Base-by-base conservation (phyloP, 768 basidiomycete species). In the Boletus huronensis region DNA sequence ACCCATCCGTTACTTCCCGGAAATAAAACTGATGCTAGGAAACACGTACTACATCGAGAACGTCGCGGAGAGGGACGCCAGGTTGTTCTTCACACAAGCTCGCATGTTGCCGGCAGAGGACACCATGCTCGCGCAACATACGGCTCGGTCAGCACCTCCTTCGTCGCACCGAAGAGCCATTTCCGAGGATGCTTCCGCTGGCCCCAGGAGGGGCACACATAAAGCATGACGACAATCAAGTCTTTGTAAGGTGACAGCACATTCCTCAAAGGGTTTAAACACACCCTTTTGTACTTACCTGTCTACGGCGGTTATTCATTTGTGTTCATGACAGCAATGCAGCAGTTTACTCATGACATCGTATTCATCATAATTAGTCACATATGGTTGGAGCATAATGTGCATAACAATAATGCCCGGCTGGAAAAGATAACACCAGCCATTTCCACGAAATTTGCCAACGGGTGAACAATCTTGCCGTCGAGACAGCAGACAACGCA, bases 31-130 rank as follows among this genome's bases (percentile, higher is more conserved):
- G 2, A 32, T 39, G 23, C 1, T 60, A 94, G 93, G 93, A 19
- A 98, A 98, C 69, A 82, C 81, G 9, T 98, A 98, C 68, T 83
- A 83, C 54, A 92, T 98, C 64, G 82, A 90, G 65, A 98, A 98
- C 72, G 86, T 97, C 21, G 81, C 79, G 19, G 80, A 87, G 45
- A 83, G 89, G 34, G 85, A 88, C 46, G 92, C 87, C 21, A 83
- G 81, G 63, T 72, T 98, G 8, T 97, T 96, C 75, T 98, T 98
- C 74, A 87, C 93, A 0, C 96, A 98, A 74, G 91, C 90, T 0
- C 79, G 87, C 28, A 77, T 81, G 64, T 61, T 81, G 31, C 64
- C 72, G 0, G 58, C 67, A 25, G 72, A 69, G 3, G 75, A 71
- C 29, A 59, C 52, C 14, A 48, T 62, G 17, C 57, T 45, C 19